Evolutionary conservation across 2,329 filamentous ascomycete species (phyloP).

Genomic region (Beauveria brongniartii): DNA sequence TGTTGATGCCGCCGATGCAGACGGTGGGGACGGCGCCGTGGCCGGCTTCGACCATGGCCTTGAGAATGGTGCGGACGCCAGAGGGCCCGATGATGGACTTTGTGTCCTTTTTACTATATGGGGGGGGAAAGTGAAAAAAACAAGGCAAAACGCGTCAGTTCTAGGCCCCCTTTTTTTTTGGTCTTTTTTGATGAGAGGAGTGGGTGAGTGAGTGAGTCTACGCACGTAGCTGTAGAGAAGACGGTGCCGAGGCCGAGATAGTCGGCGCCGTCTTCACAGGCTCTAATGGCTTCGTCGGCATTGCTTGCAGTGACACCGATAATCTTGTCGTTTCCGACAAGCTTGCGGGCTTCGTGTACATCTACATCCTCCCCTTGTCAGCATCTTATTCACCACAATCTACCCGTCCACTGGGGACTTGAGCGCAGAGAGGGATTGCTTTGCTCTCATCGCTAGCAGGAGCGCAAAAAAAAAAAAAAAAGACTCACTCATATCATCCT

Average conservation of each 20-base stretch:
- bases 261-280: slow-evolving; percentile 69
- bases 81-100: slow-evolving; percentile 55
- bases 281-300: slow-evolving; percentile 61
- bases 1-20: slow-evolving; percentile 83
- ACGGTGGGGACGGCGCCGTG: slow-evolving; percentile 52
- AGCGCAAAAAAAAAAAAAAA: neutral
- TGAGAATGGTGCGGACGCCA: slow-evolving; percentile 45
- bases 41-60: slow-evolving; percentile 43
- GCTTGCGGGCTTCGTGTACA: slow-evolving; percentile 48
- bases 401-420: too few relatives aligned
- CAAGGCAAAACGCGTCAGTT: neutral
- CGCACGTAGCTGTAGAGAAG: slow-evolving; percentile 73
- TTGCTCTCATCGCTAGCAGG: too few relatives aligned
- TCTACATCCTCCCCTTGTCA: slow-evolving; percentile 13
- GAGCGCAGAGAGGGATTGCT: too few relatives aligned
- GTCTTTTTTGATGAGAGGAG: neutral
- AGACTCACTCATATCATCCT: slow-evolving; percentile 72
- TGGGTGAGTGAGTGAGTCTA: neutral
- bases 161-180: too few relatives aligned
- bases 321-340: slow-evolving; percentile 71
- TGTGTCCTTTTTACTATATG: slow-evolving; percentile 65
- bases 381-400: neutral
- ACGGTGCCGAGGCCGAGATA: slow-evolving; percentile 90
- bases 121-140: too few relatives aligned
- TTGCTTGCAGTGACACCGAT: slow-evolving; percentile 84